Evolutionary conservation across 805 yeast species (phyloP).

Genomic region (Saturnispora kantuleensis): DNA sequence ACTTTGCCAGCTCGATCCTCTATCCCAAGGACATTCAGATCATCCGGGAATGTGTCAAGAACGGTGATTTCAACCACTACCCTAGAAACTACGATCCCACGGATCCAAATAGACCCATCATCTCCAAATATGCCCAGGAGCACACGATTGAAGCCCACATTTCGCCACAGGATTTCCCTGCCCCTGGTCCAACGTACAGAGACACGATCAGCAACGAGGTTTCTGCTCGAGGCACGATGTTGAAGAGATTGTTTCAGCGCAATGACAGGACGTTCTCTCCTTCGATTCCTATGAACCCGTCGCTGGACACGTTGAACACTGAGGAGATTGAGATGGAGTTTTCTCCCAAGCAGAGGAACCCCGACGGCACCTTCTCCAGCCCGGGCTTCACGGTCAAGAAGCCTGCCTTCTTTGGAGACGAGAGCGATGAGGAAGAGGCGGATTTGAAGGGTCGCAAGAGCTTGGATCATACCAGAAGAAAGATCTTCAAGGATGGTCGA

Average conservation of each 20-base stretch:
- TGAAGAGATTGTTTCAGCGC: constrained; percentile 29
- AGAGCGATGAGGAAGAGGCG: constrained; percentile 5
- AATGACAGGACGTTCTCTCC: constrained; percentile 19
- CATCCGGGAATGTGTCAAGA: constrained; percentile 56
- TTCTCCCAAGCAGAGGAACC: constrained; percentile 14
- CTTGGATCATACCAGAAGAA: constrained; percentile 20
- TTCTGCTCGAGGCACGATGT: constrained; percentile 30
- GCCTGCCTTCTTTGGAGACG: constrained; percentile 11
- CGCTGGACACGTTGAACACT: constrained; percentile 30
- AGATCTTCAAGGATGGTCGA: constrained; percentile 9
- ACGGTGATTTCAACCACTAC: constrained; percentile 59
- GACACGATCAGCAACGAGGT: constrained; percentile 27
- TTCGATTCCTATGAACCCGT: constrained; percentile 26
- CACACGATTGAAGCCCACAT: constrained; percentile 23
- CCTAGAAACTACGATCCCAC: constrained; percentile 72
- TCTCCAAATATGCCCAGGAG: constrained; percentile 35
- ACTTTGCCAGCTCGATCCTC: constrained; percentile 41
- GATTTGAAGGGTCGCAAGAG: constrained; percentile 12
- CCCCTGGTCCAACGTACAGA: constrained; percentile 19
- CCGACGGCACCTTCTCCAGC: constrained; percentile 26
- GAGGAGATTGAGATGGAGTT: constrained; percentile 44
- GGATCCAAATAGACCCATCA: constrained; percentile 53
- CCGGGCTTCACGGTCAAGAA: constrained; percentile 22
- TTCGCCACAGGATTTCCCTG: constrained; percentile 11
- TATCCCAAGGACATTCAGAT: constrained; percentile 64